Base-by-base conservation (phyloP, 495 filamentous ascomycete genomes). In the Aspergillus bridgeri region DNA sequence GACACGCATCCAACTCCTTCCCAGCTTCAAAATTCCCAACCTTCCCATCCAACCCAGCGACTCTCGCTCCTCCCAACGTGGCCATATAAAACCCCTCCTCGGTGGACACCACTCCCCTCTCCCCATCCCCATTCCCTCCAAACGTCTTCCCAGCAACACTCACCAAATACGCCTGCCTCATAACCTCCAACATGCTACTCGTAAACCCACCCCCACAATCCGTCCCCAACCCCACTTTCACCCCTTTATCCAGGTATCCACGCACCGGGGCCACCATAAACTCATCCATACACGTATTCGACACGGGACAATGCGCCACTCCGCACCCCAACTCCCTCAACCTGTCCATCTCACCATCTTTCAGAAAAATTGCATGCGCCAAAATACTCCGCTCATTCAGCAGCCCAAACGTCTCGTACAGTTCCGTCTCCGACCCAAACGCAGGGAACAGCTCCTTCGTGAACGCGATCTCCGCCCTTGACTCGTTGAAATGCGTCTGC, bases 181-280 rank as follows among this genome's bases (percentile, higher is more conserved):
- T 85, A 0, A 77, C 75, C 42, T 86, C 81, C 15, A 86, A 62
- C 66, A 86, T 86, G 42, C 77, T 80, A n/a, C 69, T 71, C 5
- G 80, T 81, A 64, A 78, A 83, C 20, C 85, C 86, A n/a, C 86
- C 86, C 3, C 83, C 83, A 53, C 81, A 83, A 57, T 89, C 86
- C 0, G 86, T 88, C 0, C 86, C 86, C 18, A 89, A 65, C 0
- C 84, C 85, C 13, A 89, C 82, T 60, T 87, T 87, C 53, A 88
- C 80, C 0, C 77, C 84, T 4, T 74, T 71, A 9, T 73, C 66
- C 11, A 88, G 64, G 54, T 85, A 83, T 42, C 80, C 79, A 20
- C 83, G 74, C 1, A 86, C 68, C 0, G 64, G 83, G 4, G 85
- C 83, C 3, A 83, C 80, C 74, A 86, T 84, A 53, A 84, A 85